Evolutionary conservation across 2,329 filamentous ascomycete species (phyloP), one percentile per base, ranked within the genome.

Genomic region (Gremmenia infestans): DNA sequence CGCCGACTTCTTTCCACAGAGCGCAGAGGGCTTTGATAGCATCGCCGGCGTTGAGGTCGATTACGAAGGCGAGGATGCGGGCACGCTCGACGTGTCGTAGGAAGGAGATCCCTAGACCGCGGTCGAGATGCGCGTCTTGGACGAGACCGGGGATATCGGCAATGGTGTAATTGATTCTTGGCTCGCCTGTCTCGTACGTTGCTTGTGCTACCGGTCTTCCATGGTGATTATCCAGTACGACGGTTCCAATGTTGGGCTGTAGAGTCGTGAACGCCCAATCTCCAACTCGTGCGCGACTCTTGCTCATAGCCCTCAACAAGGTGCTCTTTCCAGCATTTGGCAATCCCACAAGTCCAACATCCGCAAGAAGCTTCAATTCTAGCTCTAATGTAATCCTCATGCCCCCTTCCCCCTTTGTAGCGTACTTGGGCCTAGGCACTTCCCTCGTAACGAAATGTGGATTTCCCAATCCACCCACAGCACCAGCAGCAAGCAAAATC

Each of bases 311-410:
- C 17, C 94, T 86, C 15, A 97, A 80, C 1, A 99, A 79, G 0
- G 94, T 97, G 69, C 89, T 95, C 74, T 99, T 99, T 8, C 94
- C 94, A 4, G 93, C 94, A 70, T 99, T 99, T 1, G 94, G 94
- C 15, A 97, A 81, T 0, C 94, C 94, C 15, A 99, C 94, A 2
- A 99, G 80, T 0, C 94, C 94, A 7, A 99, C 88, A 72, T 99
- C 94, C 5, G 94, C 94, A 42, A 99, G 84, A 9, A 99, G 81
- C 77, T 97, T 97, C 59, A 99, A 81, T 71, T 99, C 94, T 14
- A 99, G 81, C 68, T 96, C 86, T 37, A 99, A 75, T 48, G 86
- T 85, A 67, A 99, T 77, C 40, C 82, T 86, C 65, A 94, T 83
- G 39, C 90, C 89, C 12, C 81, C 78, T 63, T 96, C 90, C 43